Base-by-base conservation (phyloP, 805 yeast species). In the Myxozyma vanderwaltii region DNA sequence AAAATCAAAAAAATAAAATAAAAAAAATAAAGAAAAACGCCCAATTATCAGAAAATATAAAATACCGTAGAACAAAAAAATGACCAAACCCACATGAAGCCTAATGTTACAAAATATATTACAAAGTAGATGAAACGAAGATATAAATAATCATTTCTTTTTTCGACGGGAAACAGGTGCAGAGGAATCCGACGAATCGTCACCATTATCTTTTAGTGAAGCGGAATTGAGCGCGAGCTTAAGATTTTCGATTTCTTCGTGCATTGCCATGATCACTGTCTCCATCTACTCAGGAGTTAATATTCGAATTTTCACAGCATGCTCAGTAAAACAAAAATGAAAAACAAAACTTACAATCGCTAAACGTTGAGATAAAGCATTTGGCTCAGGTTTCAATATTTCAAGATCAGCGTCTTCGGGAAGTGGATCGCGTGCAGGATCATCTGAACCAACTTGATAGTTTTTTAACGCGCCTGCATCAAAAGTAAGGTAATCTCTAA, bases 401-500 rank as follows among this genome's bases (percentile, higher is more conserved):
- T 58, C 54, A 24, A 60, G 55, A 33, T 64, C 67, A 4, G 56
- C 50, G 40, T 50, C 63, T 0, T 47, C 43, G 17, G 59, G 63
- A 8, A 51, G 40, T n/a, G 49, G 54, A 15, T 36, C 57, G 13
- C 33, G 29, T 29, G 66, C 63, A 3, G 52, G 41, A n/a, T 46
- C 55, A 17, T 62, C 62, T 2, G 60, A 26, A 1, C 70, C 71
- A 10, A 69, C 38, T 27, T 69, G 69, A 43, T 69, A 69, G 35
- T 61, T 58, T 27, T 60, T 59, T 39, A 68, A 47, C 19, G 56
- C 56, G 35, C 51, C 31, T 19, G 54, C 60, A 49, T 58, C 67
- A 45, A 69, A 67, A 15, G 72, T 67, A 51, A 56, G 66, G 39
- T 40, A 49, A 47, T 66, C 72, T 38, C 65, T 46, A n/a, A 68